Evolutionary conservation across 2,329 filamentous ascomycete genomes (phyloP).

Genomic region (Nigrospora sphaerica): DNA sequence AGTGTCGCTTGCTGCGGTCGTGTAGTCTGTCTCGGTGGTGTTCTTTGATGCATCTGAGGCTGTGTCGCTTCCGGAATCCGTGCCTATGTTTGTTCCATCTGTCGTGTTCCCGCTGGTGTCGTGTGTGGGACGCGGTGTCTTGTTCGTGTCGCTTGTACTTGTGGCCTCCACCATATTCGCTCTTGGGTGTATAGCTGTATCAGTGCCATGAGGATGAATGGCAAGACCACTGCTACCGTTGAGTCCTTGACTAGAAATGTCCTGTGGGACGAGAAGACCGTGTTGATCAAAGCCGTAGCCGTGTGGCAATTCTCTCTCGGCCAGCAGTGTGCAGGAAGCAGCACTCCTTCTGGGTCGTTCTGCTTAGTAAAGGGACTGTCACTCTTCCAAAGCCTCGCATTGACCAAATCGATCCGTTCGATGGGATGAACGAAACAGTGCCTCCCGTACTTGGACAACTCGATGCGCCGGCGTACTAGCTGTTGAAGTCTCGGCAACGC

Average conservation of each 20-base stretch:
- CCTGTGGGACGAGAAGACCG: not conserved
- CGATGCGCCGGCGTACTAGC: not conserved
- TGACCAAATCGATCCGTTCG: slow-evolving; percentile 1
- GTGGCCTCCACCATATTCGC: not conserved
- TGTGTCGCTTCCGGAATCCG: not conserved
- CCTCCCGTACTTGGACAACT: not conserved
- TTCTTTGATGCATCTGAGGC: not conserved
- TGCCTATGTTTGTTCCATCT: not conserved
- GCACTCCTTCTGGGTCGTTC: not conserved
- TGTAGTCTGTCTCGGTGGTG: not conserved
- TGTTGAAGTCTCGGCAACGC: slow-evolving; percentile 1
- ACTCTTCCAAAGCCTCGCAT: not conserved
- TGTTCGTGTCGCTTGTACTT: not conserved
- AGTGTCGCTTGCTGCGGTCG: not conserved
- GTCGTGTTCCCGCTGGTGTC: not conserved
- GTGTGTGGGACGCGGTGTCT: not conserved
- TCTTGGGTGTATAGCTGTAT: not conserved
- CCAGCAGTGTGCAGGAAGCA: not conserved
- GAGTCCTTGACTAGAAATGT: not conserved
- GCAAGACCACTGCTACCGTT: not conserved
- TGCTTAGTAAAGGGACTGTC: not conserved
- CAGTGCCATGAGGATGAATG: not conserved
- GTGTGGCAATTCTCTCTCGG: not conserved
- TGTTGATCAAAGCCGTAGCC: not conserved
- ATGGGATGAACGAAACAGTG: not conserved